Base-by-base conservation (phyloP, 176 grass and related monocot genomes). In the Tillandsia fasciculata region DNA sequence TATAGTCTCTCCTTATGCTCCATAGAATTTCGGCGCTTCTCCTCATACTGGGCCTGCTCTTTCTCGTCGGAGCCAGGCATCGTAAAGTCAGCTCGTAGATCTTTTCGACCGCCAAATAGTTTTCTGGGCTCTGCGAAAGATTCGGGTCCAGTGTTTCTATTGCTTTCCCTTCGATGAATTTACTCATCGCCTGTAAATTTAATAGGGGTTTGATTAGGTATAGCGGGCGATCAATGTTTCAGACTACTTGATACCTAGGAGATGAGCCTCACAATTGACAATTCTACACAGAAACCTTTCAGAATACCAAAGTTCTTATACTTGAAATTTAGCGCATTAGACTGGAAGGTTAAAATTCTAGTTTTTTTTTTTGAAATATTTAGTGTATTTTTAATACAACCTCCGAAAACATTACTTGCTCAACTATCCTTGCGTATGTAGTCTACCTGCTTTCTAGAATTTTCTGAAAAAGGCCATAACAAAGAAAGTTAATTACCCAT, bases 1-100 rank as follows among this genome's bases (percentile, higher is more conserved):
- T 87, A 71, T 78, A 95, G 69, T 90, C 80, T 77, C 87, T 95
- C 13, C 90, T 78, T 87, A 95, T 90, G 14, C 52, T 84, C 90
- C 90, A 95, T 17, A 95, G 65, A 9, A 90, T 83, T 83, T 95
- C 81, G 11, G 83, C 84, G 7, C 86, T 87, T 28, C 84, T 77
- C 78, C 74, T 86, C 90, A 95, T 95, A 50, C 77, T 77, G 8
- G 90, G 90, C 1, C 90, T 67, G 52, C 47, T 84, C 65, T 65
- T 82, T 70, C 77, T 87, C 2, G 73, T 86, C 52, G 75, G 81
- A 82, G 86, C 78, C 70, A 95, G 52, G 83, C 90, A 95, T 50
- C 70, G 77, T 33, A 82, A 70, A 53, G 81, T 78, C 48, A 95
- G 64, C 68, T 95, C 90, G 50, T 79, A 82, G 65, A 90, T 77